A percentile compares a stretch with the other conserved stretches of the same genome.
Conservation (phyloP, 192 early-diverging fungal species). For the Geranomyces michiganensis region DNA sequence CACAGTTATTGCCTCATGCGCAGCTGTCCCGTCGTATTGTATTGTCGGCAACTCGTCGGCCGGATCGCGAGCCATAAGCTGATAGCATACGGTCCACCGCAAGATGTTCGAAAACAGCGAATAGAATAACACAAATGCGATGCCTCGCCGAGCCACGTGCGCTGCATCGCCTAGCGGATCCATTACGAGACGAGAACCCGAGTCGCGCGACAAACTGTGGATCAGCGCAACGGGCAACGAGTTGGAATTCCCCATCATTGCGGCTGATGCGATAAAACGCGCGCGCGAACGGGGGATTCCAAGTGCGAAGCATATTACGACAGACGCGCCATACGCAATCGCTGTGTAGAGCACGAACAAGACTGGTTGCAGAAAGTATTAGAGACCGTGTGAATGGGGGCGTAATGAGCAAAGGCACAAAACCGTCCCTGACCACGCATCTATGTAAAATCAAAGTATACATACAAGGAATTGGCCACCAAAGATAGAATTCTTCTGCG, state of each 20-base stretch:
- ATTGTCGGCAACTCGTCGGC: slow-evolving; percentile 4
- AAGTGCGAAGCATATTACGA: neutral
- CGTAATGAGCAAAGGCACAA: too few species aligned
- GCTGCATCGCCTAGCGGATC: slow-evolving; percentile 11
- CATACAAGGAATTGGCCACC: slow-evolving; percentile 36
- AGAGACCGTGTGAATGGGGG: too few species aligned
- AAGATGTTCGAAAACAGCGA: slow-evolving; percentile 77
- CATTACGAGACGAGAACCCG: slow-evolving; percentile 24
- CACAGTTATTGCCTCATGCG: neutral
- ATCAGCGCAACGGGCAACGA: slow-evolving; percentile 24
- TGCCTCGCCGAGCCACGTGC: slow-evolving; percentile 28
- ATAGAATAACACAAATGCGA: slow-evolving; percentile 75
- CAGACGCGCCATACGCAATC: neutral
- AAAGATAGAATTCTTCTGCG: slow-evolving; percentile 18
- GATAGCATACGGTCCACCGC: slow-evolving; percentile 75
- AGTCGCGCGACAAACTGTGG: slow-evolving; percentile 24
- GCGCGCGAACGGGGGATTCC: slow-evolving; percentile 11
- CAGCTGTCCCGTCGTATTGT: neutral
- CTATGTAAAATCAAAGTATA: neutral
- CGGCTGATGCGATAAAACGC: slow-evolving; percentile 25
- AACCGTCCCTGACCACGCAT: neutral
- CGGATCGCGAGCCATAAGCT: slow-evolving; percentile 3
- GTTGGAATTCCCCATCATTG: slow-evolving; percentile 33
- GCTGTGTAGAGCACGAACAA: slow-evolving; percentile 16
- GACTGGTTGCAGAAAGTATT: neutral